These are phyloP conservation scores for Psilocybe mexicana DNA, from an alignment of 1,284 basidiomycete genomes.

Conservation along the genomic window DNA sequence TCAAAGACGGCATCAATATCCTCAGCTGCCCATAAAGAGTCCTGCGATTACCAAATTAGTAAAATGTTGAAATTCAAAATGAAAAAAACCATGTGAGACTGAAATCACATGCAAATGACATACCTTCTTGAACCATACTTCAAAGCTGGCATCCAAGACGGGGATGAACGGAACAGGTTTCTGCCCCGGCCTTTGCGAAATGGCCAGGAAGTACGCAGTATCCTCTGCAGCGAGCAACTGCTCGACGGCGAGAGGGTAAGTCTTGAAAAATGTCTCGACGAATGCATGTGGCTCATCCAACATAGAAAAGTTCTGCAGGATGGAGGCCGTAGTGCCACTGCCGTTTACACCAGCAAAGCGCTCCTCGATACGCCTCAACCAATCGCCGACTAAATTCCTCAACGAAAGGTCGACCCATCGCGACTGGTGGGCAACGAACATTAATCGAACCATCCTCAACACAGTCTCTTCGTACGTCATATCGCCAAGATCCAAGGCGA, in stretches of 20 bases:
- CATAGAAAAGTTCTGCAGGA: slow-evolving; percentile 86
- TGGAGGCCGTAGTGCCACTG: slow-evolving; percentile 73
- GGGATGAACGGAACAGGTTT: slow-evolving; percentile 99
- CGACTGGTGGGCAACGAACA: slow-evolving; percentile 90
- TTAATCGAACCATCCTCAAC: slow-evolving; percentile 87
- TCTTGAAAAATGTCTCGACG: slow-evolving; percentile 82
- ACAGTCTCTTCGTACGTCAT: slow-evolving; percentile 99
- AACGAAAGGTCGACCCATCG: slow-evolving; percentile 96
- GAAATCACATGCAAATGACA: slow-evolving; percentile 26
- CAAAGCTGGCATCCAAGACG: slow-evolving; percentile 90
- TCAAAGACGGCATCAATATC: slow-evolving; percentile 99
- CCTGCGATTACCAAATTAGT: slow-evolving; percentile 49
- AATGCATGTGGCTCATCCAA: slow-evolving; percentile 85
- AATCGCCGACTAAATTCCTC: slow-evolving; percentile 94
- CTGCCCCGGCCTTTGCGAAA: slow-evolving; percentile 93
- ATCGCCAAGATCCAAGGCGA: slow-evolving; percentile 86
- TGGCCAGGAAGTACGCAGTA: slow-evolving; percentile 92
- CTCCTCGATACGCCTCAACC: slow-evolving; percentile 95
- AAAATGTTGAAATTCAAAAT: slow-evolving; percentile 6
- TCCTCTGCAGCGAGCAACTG: slow-evolving; percentile 96
- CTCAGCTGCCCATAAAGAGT: slow-evolving; percentile 97
- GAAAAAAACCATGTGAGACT: slow-evolving; percentile 1
- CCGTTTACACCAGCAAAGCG: slow-evolving; percentile 94
- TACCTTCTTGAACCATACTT: slow-evolving; percentile 99
- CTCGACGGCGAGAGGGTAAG: slow-evolving; percentile 79